A percentile compares a stretch with the other conserved stretches of the same genome.
phyloP scores from a whole-genome alignment of 371 early-diverging fungal species.

The Actinomortierella wolfii region DNA sequence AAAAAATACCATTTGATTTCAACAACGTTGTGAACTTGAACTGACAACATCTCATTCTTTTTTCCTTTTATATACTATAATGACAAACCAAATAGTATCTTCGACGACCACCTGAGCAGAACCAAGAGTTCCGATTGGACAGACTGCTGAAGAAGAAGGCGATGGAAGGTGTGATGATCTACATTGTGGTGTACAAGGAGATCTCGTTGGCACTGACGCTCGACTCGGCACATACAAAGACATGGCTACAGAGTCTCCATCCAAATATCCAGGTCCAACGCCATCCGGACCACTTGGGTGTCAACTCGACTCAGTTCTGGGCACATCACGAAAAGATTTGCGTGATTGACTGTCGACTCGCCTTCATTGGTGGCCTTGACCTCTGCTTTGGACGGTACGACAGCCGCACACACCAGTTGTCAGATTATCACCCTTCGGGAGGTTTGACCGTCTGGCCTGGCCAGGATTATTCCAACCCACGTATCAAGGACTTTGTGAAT shows the following conservation, averaged over 20 bases:
- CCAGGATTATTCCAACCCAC: slow-evolving; percentile 93
- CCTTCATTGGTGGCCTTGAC: slow-evolving; percentile 93
- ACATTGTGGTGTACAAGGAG: slow-evolving; percentile 91
- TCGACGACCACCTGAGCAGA: slow-evolving; percentile 73
- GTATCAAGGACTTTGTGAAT: slow-evolving; percentile 85
- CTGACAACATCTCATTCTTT: background rate
- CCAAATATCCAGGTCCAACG: slow-evolving; percentile 86
- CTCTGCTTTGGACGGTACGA: slow-evolving; percentile 93
- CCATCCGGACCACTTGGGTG: slow-evolving; percentile 81
- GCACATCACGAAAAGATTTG: slow-evolving; percentile 84
- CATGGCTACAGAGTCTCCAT: slow-evolving; percentile 76
- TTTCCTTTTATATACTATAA: background rate
- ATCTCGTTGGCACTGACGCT: slow-evolving; percentile 80
- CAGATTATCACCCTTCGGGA: slow-evolving; percentile 67
- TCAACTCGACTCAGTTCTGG: slow-evolving; percentile 81
- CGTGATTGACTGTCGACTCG: slow-evolving; percentile 81
- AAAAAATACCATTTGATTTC: slow-evolving; percentile 3
- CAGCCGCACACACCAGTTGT: slow-evolving; percentile 76
- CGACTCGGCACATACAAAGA: slow-evolving; percentile 84
- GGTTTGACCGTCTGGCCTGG: slow-evolving; percentile 72
- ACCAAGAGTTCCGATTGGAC: slow-evolving; percentile 84
- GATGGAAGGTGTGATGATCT: slow-evolving; percentile 86
- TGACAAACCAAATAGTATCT: slow-evolving; percentile 64
- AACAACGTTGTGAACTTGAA: slow-evolving; percentile 16
- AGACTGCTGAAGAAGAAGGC: slow-evolving; percentile 83